Evolutionary conservation across 768 basidiomycete genomes (phyloP).

Genomic region (Suillus discolor): DNA sequence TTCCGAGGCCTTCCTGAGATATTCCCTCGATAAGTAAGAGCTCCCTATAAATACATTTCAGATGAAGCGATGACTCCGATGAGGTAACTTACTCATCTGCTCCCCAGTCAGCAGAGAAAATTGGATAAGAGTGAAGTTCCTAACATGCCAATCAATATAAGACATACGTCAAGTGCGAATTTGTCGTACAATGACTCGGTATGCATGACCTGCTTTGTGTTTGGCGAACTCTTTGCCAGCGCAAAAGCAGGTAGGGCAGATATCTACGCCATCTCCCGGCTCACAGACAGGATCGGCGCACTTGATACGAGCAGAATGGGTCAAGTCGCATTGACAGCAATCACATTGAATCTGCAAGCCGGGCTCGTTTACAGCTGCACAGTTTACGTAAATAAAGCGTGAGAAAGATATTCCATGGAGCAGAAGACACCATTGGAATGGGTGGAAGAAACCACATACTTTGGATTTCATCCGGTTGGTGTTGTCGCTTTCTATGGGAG

Average conservation of each 20-base stretch:
- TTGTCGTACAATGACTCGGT: conserved; percentile 81
- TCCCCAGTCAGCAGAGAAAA: conserved; percentile 95
- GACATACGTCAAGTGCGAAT: conserved; percentile 10
- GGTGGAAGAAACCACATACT: conserved; percentile 40
- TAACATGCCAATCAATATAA: conserved; percentile 30
- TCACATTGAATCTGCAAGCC: conserved; percentile 86
- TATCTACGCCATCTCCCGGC: conserved; percentile 80
- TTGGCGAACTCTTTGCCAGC: conserved; percentile 85
- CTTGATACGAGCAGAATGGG: conserved; percentile 95
- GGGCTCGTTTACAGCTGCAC: conserved; percentile 73
- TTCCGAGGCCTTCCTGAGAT: conserved; percentile 85
- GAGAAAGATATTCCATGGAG: conserved; percentile 24
- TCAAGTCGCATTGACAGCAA: conserved; percentile 82
- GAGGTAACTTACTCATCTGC: conserved; percentile 82
- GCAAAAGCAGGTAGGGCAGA: conserved; percentile 93
- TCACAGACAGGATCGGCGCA: conserved; percentile 85
- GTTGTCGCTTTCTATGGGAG: conserved; percentile 66
- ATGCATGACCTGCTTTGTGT: conserved; percentile 86
- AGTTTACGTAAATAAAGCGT: conserved; percentile 33
- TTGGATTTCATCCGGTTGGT: conserved; percentile 65
- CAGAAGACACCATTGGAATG: neutral
- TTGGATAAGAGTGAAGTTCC: conserved; percentile 97
- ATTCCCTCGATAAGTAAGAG: conserved; percentile 88
- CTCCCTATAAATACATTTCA: conserved; percentile 55
- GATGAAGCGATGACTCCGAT: neutral